Conservation (phyloP, 2,329 filamentous ascomycete species). For the Pseudogymnoascus pannorum region DNA sequence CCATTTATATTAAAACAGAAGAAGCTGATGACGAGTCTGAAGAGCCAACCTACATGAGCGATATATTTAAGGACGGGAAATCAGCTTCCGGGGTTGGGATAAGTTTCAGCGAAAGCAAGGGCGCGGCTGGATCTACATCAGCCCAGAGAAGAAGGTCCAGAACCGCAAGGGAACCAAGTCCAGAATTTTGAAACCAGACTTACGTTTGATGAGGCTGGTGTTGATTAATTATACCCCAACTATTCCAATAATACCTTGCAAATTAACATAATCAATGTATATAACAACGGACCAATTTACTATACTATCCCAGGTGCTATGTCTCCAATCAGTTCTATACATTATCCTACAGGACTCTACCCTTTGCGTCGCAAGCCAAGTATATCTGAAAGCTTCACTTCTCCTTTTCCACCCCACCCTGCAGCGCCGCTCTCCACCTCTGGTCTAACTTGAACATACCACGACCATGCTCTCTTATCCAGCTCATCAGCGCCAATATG, state of each 20-base stretch:
- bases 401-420: conserved; percentile 79
- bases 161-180: neutral
- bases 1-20: conserved; percentile 26
- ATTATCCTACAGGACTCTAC: neutral
- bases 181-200: neutral
- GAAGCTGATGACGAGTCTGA: conserved; percentile 44
- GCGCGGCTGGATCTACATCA: conserved; percentile 11
- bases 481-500: conserved; percentile 58
- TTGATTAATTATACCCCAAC: conserved; percentile 6
- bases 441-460: conserved; percentile 72
- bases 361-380: conserved; percentile 46
- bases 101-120: conserved; percentile 39
- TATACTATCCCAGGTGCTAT: neutral
- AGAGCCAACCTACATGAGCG: conserved; percentile 29
- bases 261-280: neutral
- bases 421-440: conserved; percentile 65
- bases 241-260: neutral
- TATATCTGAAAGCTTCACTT: conserved; percentile 59
- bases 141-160: conserved; percentile 23
- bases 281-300: neutral
- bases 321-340: neutral
- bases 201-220: neutral
- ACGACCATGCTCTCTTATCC: conserved; percentile 69
- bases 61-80: conserved; percentile 24
- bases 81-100: conserved; percentile 48